Evolutionary conservation across 257 asterid genomes (phyloP), one percentile per base, ranked within the genome.

Genomic region (Salvia rosmarinus): DNA sequence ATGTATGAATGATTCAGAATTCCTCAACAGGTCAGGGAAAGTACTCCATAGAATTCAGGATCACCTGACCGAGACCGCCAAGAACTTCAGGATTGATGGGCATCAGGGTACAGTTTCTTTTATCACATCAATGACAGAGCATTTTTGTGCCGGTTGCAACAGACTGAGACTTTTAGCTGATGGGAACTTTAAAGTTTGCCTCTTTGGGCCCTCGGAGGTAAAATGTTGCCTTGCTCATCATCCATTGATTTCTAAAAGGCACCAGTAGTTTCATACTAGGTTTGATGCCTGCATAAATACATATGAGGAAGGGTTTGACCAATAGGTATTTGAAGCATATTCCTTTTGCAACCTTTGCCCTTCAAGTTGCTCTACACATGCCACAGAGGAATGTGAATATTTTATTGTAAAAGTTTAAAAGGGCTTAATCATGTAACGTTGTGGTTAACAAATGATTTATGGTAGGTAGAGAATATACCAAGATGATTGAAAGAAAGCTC

Each of bases 181-280:
- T 79, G 99, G 98, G 76, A 95, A 91, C 84, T 89, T 95, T 70
- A 95, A 95, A 88, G 99, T 95, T 51, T 95, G 99, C 90, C 98
- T 91, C 64, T 91, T 95, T 77, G 99, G 99, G 61, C 94, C 98
- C 37, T 88, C 98, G 4, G 99, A 91, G 99, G 99, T 95, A 76
- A 81, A 67, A 5, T 17, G 0, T 35, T 47, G 19, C 61, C 46
- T 67, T 28, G 16, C 20, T 56, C 40, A 20, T 58, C 37, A 59
- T 70, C 20, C 30, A 32, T 52, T 42, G 44, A 51, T n/a, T 46
- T 66, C 13, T 30, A 9, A 46, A 37, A 25, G 19, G 19, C 64
- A 68, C 46, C n/a, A 30, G 44, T 51, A 1, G 7, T 43, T 64
- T 10, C 47, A 6, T 9, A 37, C 23, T 50, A 10, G 46, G 64